Evolutionary conservation across 768 basidiomycete species (phyloP).

Genomic region (Gymnopilus junonius): DNA sequence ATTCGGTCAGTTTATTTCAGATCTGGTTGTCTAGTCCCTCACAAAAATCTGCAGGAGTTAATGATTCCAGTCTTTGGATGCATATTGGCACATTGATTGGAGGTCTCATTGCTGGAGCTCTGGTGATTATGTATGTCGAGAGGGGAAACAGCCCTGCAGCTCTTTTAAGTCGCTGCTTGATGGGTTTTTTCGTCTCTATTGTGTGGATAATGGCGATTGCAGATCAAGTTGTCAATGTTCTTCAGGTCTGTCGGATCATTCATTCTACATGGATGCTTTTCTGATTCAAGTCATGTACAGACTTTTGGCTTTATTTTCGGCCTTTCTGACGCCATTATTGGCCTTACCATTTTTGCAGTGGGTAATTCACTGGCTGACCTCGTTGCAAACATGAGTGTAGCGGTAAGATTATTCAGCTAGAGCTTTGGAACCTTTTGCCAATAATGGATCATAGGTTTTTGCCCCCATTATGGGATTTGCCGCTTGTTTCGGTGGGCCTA

Average conservation of each 20-base stretch:
- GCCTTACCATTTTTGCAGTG: slow-evolving; percentile 94
- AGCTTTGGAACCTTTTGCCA: neutral
- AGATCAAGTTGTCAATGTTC: slow-evolving; percentile 91
- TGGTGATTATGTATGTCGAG: slow-evolving; percentile 64
- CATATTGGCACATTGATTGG: slow-evolving; percentile 55
- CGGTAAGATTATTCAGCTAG: slow-evolving; percentile 47
- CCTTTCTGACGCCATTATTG: slow-evolving; percentile 95
- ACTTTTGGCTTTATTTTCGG: slow-evolving; percentile 94
- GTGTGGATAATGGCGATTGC: slow-evolving; percentile 99
- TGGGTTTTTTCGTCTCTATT: slow-evolving; percentile 90
- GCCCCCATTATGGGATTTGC: slow-evolving; percentile 95
- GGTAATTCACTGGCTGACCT: slow-evolving; percentile 97
- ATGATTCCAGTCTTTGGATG: slow-evolving; percentile 50
- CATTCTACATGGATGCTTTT: neutral
- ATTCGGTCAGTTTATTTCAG: slow-evolving; percentile 58
- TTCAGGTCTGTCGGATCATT: slow-evolving; percentile 61
- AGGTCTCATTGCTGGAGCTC: slow-evolving; percentile 55
- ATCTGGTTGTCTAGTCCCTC: neutral
- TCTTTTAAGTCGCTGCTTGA: slow-evolving; percentile 77
- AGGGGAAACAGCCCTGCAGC: slow-evolving; percentile 60
- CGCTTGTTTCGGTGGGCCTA: slow-evolving; percentile 92
- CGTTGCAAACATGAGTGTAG: slow-evolving; percentile 96
- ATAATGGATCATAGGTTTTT: slow-evolving; percentile 55
- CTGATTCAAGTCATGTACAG: slow-evolving; percentile 41
- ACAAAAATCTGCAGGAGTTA: slow-evolving; percentile 42